Evolutionary conservation across 2,329 filamentous ascomycete genomes (phyloP), one percentile per base, ranked within the genome.

Genomic region (Botryosphaeria agaves): DNA sequence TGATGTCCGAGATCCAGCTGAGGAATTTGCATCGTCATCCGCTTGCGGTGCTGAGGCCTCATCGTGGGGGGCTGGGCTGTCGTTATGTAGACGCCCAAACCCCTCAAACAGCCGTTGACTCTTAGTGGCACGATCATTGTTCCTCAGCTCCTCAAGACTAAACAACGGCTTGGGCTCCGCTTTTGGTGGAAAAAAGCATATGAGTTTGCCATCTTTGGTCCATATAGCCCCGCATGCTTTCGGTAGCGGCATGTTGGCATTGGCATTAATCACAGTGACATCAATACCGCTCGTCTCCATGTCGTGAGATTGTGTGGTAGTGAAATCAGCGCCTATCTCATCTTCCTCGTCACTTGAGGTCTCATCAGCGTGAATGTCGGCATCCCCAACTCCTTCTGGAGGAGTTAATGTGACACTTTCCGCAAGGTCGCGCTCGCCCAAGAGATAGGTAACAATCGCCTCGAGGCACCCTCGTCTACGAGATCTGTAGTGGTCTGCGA

Each of bases 331-430:
- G 26, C 47, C 45, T 19, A 41, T 37, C 29, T 32, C 40, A 30
- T 38, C 43, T 26, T 46, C 44, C 34, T 57, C 54, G 34, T 54
- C 56, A 42, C 80, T 91, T 3, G 83, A 94, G 40, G 81, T 87
- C 39, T 89, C 82, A 34, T 80, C 20, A 9, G 8, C 20, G 8
- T 3, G 20, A 14, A 27, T 5, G 28, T 29, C 5, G 11, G n/a
- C 18, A 38, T 72, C 64, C 7, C 76, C 69, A 27, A 60, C 53
- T n/a, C n/a, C n/a, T n/a, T n/a, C n/a, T n/a, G n/a, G n/a, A n/a
- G n/a, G n/a, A n/a, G n/a, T n/a, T 28, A 57, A 48, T 33, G 41
- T 42, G 8, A 70, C 56, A 35, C 63, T 69, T 24, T 75, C 69
- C 36, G 74, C 62, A 4, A 75, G 51, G 32, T 52, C 58, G 33